Evolutionary conservation across 1,139 yeast genomes (phyloP).

Genomic region (Yamadazyma aaseri): DNA sequence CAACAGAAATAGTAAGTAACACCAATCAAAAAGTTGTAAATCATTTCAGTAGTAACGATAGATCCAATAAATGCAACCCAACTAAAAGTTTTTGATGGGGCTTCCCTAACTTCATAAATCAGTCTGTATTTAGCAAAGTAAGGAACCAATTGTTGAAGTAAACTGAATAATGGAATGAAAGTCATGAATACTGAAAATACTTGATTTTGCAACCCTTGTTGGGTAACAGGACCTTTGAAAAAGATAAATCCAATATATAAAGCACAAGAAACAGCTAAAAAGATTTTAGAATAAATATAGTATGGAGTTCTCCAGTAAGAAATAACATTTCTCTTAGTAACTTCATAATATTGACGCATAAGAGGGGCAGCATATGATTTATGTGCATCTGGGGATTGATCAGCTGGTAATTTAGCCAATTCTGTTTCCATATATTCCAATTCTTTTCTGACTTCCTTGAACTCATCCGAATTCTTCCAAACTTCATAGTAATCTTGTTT

Average conservation of each 20-base stretch:
- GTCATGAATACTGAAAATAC: slow-evolving; percentile 71
- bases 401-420: slow-evolving; percentile 24
- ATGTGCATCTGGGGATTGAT: slow-evolving; percentile 20
- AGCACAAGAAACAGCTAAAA: slow-evolving; percentile 37
- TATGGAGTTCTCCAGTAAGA: slow-evolving; percentile 45
- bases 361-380: slow-evolving; percentile 27
- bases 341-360: slow-evolving; percentile 24
- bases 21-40: slow-evolving; percentile 32
- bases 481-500: slow-evolving; percentile 31
- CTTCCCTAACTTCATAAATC: slow-evolving; percentile 81
- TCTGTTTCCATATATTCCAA: slow-evolving; percentile 26
- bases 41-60: slow-evolving; percentile 35
- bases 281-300: slow-evolving; percentile 39
- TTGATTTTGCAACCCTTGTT: slow-evolving; percentile 61
- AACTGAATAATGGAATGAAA: slow-evolving; percentile 55
- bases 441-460: slow-evolving; percentile 19
- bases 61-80: slow-evolving; percentile 45
- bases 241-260: slow-evolving; percentile 47
- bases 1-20: slow-evolving; percentile 36
- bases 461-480: slow-evolving; percentile 30
- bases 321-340: slow-evolving; percentile 24
- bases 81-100: slow-evolving; percentile 60
- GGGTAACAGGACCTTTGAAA: slow-evolving; percentile 59
- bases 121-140: slow-evolving; percentile 68
- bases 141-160: slow-evolving; percentile 74